phyloP scores from a whole-genome alignment of 371 early-diverging fungal genomes.

The Mucor plumbeus region DNA sequence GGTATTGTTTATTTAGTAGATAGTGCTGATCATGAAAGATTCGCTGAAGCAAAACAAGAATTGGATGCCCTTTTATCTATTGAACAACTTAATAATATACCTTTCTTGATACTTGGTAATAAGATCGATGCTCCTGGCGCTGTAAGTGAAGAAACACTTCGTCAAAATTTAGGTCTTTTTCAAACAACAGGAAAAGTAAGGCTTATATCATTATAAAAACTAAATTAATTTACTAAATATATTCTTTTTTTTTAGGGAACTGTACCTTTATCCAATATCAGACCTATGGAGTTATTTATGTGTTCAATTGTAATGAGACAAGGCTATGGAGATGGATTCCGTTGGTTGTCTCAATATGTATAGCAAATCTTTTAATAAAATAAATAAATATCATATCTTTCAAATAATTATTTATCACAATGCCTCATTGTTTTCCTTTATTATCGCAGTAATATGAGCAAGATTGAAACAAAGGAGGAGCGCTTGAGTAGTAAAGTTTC shows the following conservation, averaged over 20 bases:
- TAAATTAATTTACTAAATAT: too few relatives aligned
- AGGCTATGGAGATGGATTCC: conserved; percentile 98
- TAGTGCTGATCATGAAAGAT: conserved; percentile 82
- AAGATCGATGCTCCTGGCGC: conserved; percentile 96
- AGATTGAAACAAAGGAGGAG: neutral
- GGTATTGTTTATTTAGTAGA: conserved; percentile 98
- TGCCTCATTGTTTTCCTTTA: neutral
- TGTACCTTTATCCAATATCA: conserved; percentile 84
- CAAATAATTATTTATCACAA: neutral
- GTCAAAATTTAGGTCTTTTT: conserved; percentile 85
- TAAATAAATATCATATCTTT: neutral
- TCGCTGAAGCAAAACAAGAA: conserved; percentile 91
- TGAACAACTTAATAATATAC: conserved; percentile 88
- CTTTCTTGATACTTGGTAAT: conserved; percentile 96
- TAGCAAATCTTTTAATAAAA: conserved; percentile 35
- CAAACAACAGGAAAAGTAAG: conserved; percentile 94
- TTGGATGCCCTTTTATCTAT: conserved; percentile 92
- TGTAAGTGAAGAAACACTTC: conserved; percentile 90
- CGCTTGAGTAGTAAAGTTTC: neutral
- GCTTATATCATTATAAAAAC: too few relatives aligned
- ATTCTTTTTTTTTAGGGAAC: conserved; percentile 72
- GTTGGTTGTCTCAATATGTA: conserved; percentile 90
- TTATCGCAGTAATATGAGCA: neutral
- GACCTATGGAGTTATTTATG: conserved; percentile 98
- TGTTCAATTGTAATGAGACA: conserved; percentile 96